Conservation (phyloP, 2,329 filamentous ascomycete species). For the Gnomoniopsis smithogilvyi region DNA sequence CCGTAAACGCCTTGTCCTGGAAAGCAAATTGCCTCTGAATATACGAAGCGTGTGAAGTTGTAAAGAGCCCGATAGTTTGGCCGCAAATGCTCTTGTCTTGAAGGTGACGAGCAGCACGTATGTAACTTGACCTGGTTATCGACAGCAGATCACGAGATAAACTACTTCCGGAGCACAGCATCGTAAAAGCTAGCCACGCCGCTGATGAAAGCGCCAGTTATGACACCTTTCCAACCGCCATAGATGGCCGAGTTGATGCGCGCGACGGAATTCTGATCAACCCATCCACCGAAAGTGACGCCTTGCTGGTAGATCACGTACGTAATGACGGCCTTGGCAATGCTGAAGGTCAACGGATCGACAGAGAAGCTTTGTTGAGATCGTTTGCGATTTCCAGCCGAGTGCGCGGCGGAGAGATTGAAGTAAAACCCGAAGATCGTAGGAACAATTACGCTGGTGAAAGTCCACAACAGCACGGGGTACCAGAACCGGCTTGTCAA, state of each 20-base stretch:
- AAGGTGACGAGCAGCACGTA: neutral
- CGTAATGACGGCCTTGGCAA: conserved; percentile 77
- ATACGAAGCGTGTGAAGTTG: neutral
- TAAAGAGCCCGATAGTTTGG: neutral
- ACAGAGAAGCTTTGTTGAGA: conserved; percentile 55
- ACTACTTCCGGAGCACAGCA: conserved; percentile 67
- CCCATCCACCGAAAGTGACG: conserved; percentile 58
- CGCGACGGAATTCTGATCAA: conserved; percentile 56
- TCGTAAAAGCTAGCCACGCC: conserved; percentile 72
- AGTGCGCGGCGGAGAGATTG: conserved; percentile 67
- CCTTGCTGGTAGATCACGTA: conserved; percentile 77
- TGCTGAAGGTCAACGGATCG: conserved; percentile 87
- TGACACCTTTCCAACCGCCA: conserved; percentile 66
- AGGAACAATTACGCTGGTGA: conserved; percentile 70
- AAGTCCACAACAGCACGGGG: conserved; percentile 71
- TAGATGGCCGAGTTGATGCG: conserved; percentile 66
- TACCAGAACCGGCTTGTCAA: conserved; percentile 80
- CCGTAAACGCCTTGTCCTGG: conserved; percentile 12
- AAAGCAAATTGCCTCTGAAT: conserved; percentile 1
- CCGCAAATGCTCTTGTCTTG: neutral
- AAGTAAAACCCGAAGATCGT: conserved; percentile 79
- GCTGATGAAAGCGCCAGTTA: conserved; percentile 67
- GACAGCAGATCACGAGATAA: neutral
- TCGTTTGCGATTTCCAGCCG: conserved; percentile 40
- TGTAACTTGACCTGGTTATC: neutral